Conservation (phyloP, 1,139 yeast genomes). For the Schwanniomyces etchellsii region DNA sequence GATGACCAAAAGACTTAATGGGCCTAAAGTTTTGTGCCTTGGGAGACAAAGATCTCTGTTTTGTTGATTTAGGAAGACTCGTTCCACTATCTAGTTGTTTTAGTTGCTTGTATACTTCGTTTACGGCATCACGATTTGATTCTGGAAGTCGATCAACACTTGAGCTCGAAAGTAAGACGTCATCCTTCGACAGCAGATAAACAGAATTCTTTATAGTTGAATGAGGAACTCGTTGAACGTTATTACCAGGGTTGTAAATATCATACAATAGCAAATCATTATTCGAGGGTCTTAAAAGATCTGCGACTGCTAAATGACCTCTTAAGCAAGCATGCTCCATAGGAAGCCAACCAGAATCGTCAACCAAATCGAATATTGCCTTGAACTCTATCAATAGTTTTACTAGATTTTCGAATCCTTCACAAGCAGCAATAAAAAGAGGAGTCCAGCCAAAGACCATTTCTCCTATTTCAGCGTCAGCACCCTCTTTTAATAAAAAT, state of each 20-base stretch:
- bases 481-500: constrained; percentile 48
- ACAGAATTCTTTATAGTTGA: constrained; percentile 1
- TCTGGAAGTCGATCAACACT: constrained; percentile 41
- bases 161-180: constrained; percentile 14
- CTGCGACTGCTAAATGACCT: constrained; percentile 76
- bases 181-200: constrained; percentile 9
- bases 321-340: constrained; percentile 92
- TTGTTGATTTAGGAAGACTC: constrained; percentile 5
- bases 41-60: constrained; percentile 29
- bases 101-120: constrained; percentile 37
- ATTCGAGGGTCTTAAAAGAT: constrained; percentile 46
- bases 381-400: constrained; percentile 47
- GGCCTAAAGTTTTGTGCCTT: constrained; percentile 33
- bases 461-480: constrained; percentile 75
- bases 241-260: constrained; percentile 34
- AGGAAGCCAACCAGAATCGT: constrained; percentile 94
- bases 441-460: constrained; percentile 92
- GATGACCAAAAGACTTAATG: constrained; percentile 83
- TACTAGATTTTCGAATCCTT: constrained; percentile 63
- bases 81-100: constrained; percentile 17
- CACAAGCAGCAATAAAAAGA: constrained; percentile 83
- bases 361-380: constrained; percentile 53
- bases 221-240: constrained; percentile 26
- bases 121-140: constrained; percentile 26
- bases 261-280: constrained; percentile 32